A percentile compares a stretch with the other conserved stretches of the same genome.
Conservation (phyloP, 2,329 filamentous ascomycete species). For the Fusarium secorum region DNA sequence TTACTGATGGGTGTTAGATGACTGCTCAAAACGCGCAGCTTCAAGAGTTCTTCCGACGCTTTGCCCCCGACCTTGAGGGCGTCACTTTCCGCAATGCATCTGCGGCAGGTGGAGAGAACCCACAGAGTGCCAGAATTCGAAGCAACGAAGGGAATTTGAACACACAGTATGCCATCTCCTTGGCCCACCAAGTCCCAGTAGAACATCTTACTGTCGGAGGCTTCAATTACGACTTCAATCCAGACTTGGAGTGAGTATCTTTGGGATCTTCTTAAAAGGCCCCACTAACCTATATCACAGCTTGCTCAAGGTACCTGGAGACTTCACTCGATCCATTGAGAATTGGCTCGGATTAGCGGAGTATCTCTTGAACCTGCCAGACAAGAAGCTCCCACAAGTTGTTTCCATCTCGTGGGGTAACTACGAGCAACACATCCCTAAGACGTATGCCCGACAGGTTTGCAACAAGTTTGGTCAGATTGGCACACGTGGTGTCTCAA, state of each 20-base stretch:
- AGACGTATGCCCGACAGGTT: conserved; percentile 60
- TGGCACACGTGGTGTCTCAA: conserved; percentile 69
- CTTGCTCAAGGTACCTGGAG: conserved; percentile 32
- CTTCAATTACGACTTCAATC: conserved; percentile 41
- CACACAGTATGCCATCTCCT: conserved; percentile 47
- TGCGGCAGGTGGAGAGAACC: conserved; percentile 65
- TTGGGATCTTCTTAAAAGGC: not conserved
- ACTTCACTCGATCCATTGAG: conserved; percentile 60
- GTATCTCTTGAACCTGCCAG: conserved; percentile 63
- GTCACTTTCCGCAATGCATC: conserved; percentile 64
- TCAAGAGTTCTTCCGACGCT: conserved; percentile 61
- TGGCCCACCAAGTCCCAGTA: conserved; percentile 48
- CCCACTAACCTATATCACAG: not conserved
- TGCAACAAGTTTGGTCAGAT: conserved; percentile 70
- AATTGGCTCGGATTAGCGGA: conserved; percentile 71
- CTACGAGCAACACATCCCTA: conserved; percentile 69
- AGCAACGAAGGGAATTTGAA: conserved; percentile 51
- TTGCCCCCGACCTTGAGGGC: conserved; percentile 59
- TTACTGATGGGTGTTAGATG: conserved; percentile 46
- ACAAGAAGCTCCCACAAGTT: conserved; percentile 66
- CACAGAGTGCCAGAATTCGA: conserved; percentile 49
- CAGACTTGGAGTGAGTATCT: conserved; percentile 47
- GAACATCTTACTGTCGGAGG: conserved; percentile 46
- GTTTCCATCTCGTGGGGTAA: conserved; percentile 76
- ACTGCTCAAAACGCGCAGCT: conserved; percentile 64